Conservation (phyloP, 371 early-diverging fungal species). For the Mortierella sp. region DNA sequence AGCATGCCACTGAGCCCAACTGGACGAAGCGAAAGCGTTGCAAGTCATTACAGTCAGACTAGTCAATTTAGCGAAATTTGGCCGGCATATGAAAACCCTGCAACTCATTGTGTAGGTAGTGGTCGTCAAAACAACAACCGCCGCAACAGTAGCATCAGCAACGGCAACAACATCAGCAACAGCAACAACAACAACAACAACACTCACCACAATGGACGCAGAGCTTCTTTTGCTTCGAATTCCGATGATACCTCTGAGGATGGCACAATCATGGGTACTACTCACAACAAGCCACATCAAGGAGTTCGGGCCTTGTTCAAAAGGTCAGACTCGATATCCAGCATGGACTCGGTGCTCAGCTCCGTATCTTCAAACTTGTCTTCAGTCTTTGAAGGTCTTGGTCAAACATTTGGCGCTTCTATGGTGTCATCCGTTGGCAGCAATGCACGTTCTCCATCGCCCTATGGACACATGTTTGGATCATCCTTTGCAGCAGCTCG, state of each 20-base stretch:
- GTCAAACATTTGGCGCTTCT: constrained; percentile 20
- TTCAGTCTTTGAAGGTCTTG: background rate
- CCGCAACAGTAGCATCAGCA: background rate
- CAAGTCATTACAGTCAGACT: constrained; percentile 9
- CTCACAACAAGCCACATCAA: background rate
- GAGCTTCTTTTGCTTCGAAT: constrained; percentile 18
- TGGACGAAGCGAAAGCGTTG: constrained; percentile 18
- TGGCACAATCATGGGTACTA: constrained; percentile 33
- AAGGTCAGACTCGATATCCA: constrained; percentile 36
- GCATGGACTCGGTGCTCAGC: constrained; percentile 46
- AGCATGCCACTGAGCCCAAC: background rate
- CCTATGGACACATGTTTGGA: constrained; percentile 40
- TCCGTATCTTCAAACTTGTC: constrained; percentile 4
- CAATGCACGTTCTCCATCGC: constrained; percentile 35
- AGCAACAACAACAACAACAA: background rate
- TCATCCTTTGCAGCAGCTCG: constrained; percentile 47
- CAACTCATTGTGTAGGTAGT: too few species aligned
- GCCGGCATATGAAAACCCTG: too few species aligned
- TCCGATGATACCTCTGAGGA: constrained; percentile 29
- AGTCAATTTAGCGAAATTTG: background rate
- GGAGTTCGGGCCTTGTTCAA: background rate
- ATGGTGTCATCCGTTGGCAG: constrained; percentile 26
- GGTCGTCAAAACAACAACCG: too few species aligned
- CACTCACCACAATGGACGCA: constrained; percentile 5
- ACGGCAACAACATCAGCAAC: background rate